Evolutionary conservation across 2,329 filamentous ascomycete species (phyloP).

Genomic region (Xylariomycetidae sp.): DNA sequence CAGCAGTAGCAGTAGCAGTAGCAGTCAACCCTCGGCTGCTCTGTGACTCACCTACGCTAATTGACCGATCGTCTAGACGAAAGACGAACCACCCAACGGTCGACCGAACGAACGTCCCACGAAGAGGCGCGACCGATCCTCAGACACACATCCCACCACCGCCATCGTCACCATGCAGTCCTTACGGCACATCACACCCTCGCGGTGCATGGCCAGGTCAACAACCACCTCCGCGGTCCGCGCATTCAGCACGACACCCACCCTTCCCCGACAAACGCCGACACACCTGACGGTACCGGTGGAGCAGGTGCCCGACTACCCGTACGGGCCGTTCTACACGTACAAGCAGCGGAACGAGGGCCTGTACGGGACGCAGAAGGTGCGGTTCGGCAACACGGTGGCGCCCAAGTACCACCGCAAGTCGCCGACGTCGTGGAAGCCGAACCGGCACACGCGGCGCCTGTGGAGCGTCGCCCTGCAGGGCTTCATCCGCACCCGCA

Average conservation of each 20-base stretch:
- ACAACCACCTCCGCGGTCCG: conserved; percentile 7
- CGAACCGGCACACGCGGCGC: conserved; percentile 64
- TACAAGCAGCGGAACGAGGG: conserved; percentile 79
- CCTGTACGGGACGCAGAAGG: conserved; percentile 63
- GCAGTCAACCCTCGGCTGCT: too few relatives aligned
- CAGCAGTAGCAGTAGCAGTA: too few relatives aligned
- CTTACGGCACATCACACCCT: conserved; percentile 4
- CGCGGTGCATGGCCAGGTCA: conserved; percentile 8
- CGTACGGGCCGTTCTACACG: conserved; percentile 60
- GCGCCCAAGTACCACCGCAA: conserved; percentile 62
- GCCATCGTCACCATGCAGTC: conserved; percentile 1
- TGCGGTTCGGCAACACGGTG: conserved; percentile 76
- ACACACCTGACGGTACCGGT: conserved; percentile 33
- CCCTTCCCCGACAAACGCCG: conserved; percentile 19
- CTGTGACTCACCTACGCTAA: too few relatives aligned
- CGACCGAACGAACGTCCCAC: too few relatives aligned
- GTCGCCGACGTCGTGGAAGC: conserved; percentile 66
- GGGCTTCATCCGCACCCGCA: conserved; percentile 58
- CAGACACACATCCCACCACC: not conserved
- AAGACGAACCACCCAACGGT: too few relatives aligned
- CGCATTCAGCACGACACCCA: conserved; percentile 18
- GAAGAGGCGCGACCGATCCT: too few relatives aligned
- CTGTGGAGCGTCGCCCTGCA: conserved; percentile 60
- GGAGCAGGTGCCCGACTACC: conserved; percentile 55
- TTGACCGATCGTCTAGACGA: too few relatives aligned